Percentiles rank a stretch among this genome's conserved stretches.
These are phyloP conservation scores for Leishmania braziliensis DNA, from an alignment of 208 protist genomes.

Conservation along the genomic window DNA sequence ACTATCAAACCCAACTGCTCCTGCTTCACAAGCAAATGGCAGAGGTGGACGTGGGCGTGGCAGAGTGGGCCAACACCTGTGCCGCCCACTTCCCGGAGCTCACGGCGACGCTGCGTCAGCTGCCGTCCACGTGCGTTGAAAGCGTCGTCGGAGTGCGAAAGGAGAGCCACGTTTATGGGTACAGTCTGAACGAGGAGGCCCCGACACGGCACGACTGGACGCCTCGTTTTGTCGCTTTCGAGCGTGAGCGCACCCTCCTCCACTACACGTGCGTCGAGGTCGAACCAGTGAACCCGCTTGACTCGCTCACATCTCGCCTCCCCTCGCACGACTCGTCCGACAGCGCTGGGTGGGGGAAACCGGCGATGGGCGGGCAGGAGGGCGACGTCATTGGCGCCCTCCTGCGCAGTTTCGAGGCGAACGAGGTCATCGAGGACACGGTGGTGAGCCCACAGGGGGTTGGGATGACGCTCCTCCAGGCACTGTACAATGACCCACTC, in stretches of 20 bases:
- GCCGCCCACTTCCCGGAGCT: constrained; percentile 59
- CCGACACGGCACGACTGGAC: not conserved
- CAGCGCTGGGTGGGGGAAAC: constrained; percentile 4
- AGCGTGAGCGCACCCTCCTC: constrained; percentile 65
- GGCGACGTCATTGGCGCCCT: constrained; percentile 16
- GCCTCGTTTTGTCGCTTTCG: constrained; percentile 51
- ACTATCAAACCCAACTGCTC: constrained; percentile 33
- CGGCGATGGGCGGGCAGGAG: not conserved
- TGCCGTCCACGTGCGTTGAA: constrained; percentile 53
- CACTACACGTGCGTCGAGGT: constrained; percentile 62
- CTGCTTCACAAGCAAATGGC: constrained; percentile 43
- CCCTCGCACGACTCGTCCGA: constrained; percentile 11
- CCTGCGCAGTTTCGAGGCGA: constrained; percentile 32
- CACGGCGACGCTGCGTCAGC: constrained; percentile 29
- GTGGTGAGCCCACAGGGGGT: constrained; percentile 23
- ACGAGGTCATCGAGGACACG: constrained; percentile 15
- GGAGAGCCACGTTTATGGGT: constrained; percentile 9
- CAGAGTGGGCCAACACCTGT: constrained; percentile 55
- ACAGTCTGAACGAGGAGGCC: not conserved
- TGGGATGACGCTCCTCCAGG: constrained; percentile 47
- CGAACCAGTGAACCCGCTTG: constrained; percentile 56
- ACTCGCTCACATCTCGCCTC: constrained; percentile 27
- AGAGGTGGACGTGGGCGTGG: constrained; percentile 46
- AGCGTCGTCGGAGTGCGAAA: constrained; percentile 6
- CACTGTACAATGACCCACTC: constrained; percentile 57